Base-by-base conservation (phyloP, 2,329 filamentous ascomycete species). In the Alternaria brassicicola region DNA sequence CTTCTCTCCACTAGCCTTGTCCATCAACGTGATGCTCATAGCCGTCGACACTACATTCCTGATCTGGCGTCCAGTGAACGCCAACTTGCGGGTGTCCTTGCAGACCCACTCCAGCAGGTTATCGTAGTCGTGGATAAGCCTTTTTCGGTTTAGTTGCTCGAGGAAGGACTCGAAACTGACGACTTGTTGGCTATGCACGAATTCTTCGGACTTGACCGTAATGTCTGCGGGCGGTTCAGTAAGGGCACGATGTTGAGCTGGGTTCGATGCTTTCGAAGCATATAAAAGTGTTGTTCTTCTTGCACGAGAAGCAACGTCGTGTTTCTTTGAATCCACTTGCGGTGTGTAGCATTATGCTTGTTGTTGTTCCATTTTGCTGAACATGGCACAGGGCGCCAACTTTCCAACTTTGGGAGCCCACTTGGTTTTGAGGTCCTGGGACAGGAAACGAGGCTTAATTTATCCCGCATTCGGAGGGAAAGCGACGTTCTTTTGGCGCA, bases 271-370 rank as follows among this genome's bases (percentile, higher is more conserved):
- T 59, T 3, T 42, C 10, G 59, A 55, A 15, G 59, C 55, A 8
- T 62, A 58, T 33, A 52, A 47, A 26, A 45, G 54, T 26, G 31
- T 59, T 31, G 59, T 62, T 19, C 19, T 55, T 10, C 45, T 62
- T 13, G 50, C 51, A 9, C 47, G 59, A 13, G 50, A 51, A 31
- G 59, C 47, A n/a, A 58, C 55, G 15, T n/a, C 23, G 8, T 61
- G 46, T 35, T 55, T 60, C 30, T 23, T 52, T 30, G 33, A 33
- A 2, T 52, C 51, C 17, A 31, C 52, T 30, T 36, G 51, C 10
- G 31, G 53, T 60, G 21, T 38, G 42, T 56, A 21, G 26, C 12
- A 52, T 23, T 30, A 23, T 38, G 57, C 41, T 41, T 13, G 38
- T 6, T n/a, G n/a, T 21, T 12, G 23, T 19, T 21, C 5, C 38